Conservation (phyloP, 345 rosid species). For the Raphanus sativus region DNA sequence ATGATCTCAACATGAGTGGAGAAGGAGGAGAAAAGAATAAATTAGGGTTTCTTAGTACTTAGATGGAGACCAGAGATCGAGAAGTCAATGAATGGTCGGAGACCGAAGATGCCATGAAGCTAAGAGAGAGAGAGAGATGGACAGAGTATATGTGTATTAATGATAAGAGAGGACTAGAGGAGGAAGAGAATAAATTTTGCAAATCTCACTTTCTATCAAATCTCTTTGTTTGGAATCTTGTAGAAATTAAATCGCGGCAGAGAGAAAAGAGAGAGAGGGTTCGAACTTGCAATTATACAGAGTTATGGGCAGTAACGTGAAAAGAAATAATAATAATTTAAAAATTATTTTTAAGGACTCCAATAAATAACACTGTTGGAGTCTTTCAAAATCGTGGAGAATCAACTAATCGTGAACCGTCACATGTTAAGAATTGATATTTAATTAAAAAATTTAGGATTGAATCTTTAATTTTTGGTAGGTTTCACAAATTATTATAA, state of each 20-base stretch:
- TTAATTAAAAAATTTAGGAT: no score
- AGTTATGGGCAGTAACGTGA: slow-evolving; percentile 20
- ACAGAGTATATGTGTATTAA: slow-evolving; percentile 2
- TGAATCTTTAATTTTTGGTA: no score
- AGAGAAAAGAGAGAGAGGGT: slow-evolving; percentile 30
- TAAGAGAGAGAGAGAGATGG: not conserved
- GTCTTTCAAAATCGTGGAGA: no score
- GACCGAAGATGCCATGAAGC: slow-evolving; percentile 25
- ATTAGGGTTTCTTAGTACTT: slow-evolving; percentile 26
- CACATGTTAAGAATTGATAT: no score
- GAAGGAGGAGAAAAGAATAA: slow-evolving; percentile 5
- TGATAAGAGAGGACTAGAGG: slow-evolving; percentile 14
- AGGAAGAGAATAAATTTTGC: slow-evolving; percentile 27
- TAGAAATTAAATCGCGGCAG: slow-evolving; percentile 18
- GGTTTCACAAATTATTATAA: no score
- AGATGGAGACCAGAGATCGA: slow-evolving; percentile 21
- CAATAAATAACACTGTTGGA: no score
- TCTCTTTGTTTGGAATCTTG: slow-evolving; percentile 84
- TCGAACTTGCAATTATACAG: slow-evolving; percentile 28
- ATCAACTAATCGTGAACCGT: no score
- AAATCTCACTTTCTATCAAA: slow-evolving; percentile 82
- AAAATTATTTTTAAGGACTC: no score
- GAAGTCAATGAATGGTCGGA: slow-evolving; percentile 16
- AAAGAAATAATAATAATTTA: not conserved
- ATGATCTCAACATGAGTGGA: slow-evolving; percentile 40